phyloP scores from a whole-genome alignment of 169 alveolate genomes.

The Amoebophrya sp. region DNA sequence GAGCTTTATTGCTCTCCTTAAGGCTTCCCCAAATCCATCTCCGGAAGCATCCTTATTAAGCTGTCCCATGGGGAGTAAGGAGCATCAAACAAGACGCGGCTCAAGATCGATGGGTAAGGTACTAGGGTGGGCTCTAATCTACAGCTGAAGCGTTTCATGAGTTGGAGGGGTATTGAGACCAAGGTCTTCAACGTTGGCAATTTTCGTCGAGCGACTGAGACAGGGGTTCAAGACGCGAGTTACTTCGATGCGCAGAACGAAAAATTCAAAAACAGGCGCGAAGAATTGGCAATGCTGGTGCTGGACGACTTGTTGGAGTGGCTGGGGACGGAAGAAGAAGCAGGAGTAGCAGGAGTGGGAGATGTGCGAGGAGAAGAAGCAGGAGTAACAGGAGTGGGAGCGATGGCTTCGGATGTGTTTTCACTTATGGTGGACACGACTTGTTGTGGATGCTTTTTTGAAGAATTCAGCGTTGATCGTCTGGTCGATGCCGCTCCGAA shows the following conservation, averaged over 20 bases:
- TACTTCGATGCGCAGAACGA: not conserved
- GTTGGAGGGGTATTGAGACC: not conserved
- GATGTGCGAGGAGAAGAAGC: not conserved
- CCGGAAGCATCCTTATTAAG: too few species aligned
- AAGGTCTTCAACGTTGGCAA: slow-evolving; percentile 18
- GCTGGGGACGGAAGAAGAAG: not conserved
- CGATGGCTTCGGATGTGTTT: too few species aligned
- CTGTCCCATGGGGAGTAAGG: too few species aligned
- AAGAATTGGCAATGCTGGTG: not conserved
- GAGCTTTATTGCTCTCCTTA: not conserved
- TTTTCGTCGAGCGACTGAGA: not conserved
- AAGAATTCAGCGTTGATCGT: too few species aligned
- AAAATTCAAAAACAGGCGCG: not conserved
- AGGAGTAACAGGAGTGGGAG: not conserved
- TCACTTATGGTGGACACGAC: too few species aligned
- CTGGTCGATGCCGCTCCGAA: too few species aligned
- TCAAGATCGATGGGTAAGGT: too few species aligned
- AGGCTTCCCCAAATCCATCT: too few species aligned
- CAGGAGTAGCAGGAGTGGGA: not conserved
- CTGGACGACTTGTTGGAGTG: not conserved
- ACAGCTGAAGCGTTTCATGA: not conserved
- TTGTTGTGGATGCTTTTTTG: too few species aligned
- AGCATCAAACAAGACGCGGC: too few species aligned
- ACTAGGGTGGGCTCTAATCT: too few species aligned
- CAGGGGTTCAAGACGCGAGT: slow-evolving; percentile 1